Conservation (phyloP, 2,329 filamentous ascomycete genomes). For the Pestalotiopsis sp. region DNA sequence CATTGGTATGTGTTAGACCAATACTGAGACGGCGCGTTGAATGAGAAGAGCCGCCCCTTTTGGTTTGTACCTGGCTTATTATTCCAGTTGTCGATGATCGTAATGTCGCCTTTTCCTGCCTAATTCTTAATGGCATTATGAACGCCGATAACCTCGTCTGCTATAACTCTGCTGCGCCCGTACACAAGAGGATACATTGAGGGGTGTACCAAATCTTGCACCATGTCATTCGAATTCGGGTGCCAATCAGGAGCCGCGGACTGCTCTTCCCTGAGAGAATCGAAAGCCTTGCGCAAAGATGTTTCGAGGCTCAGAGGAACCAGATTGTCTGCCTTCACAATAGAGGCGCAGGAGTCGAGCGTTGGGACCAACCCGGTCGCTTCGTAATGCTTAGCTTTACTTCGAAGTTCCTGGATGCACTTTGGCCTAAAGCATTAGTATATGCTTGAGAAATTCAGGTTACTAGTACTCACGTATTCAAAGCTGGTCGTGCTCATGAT, state of each 20-base stretch:
- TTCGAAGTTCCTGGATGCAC: constrained; percentile 48
- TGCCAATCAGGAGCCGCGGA: constrained; percentile 54
- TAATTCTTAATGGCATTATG: constrained; percentile 21
- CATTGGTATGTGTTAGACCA: constrained; percentile 45
- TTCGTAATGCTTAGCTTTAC: constrained; percentile 50
- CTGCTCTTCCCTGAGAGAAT: constrained; percentile 46
- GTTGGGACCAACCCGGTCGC: constrained; percentile 42
- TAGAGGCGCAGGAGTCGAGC: constrained; percentile 42
- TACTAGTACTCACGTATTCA: constrained; percentile 22
- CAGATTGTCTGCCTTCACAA: constrained; percentile 56
- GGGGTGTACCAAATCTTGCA: constrained; percentile 62
- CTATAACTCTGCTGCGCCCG: constrained; percentile 39
- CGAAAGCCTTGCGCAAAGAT: constrained; percentile 40
- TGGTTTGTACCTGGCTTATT: neutral
- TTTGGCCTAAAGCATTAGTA: constrained; percentile 9
- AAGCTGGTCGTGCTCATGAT: constrained; percentile 23
- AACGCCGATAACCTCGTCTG: constrained; percentile 29
- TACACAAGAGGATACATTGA: constrained; percentile 61
- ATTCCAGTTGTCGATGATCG: constrained; percentile 2
- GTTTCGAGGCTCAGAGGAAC: constrained; percentile 35
- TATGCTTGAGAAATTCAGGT: neutral
- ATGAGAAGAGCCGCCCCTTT: neutral
- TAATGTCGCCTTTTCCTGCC: constrained; percentile 28
- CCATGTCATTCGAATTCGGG: constrained; percentile 52
- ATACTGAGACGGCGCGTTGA: constrained; percentile 6